Percentiles rank a stretch among this genome's conserved stretches.
Conservation (phyloP, 1,284 basidiomycete species). For the Cryptococcus sp. region DNA sequence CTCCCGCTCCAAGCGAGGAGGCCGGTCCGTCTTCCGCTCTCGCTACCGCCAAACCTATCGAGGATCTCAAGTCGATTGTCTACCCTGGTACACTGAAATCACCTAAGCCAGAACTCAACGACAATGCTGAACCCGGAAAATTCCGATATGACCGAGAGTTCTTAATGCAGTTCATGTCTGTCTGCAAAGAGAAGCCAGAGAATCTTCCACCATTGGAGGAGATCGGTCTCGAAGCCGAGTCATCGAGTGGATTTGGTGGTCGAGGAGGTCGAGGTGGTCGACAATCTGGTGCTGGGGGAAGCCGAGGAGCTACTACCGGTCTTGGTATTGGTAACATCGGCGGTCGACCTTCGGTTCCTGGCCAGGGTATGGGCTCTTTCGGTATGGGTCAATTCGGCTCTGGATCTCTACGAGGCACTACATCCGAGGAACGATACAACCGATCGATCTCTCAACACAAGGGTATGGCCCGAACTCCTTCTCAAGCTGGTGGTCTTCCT, state of each 20-base stretch:
- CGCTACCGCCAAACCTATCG: constrained; percentile 71
- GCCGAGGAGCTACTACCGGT: constrained; percentile 46
- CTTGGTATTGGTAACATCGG: constrained; percentile 49
- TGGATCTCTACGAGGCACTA: constrained; percentile 48
- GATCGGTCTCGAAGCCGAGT: constrained; percentile 76
- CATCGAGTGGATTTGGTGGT: constrained; percentile 51
- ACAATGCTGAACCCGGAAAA: constrained; percentile 74
- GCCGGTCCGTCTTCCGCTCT: constrained; percentile 58
- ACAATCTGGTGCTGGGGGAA: constrained; percentile 27
- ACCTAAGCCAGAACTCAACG: constrained; percentile 79
- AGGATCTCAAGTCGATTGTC: constrained; percentile 69
- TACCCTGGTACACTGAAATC: constrained; percentile 84
- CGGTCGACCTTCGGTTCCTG: constrained; percentile 48
- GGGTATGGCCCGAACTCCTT: constrained; percentile 67
- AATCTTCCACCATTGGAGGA: constrained; percentile 82
- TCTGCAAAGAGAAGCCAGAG: constrained; percentile 93
- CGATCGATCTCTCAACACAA: constrained; percentile 21
- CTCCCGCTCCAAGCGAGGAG: constrained; percentile 19
- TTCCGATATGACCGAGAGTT: constrained; percentile 98
- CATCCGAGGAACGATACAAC: constrained; percentile 68
- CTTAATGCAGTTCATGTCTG: constrained; percentile 91
- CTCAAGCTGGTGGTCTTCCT: constrained; percentile 51
- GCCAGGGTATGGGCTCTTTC: constrained; percentile 50
- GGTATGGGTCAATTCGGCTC: constrained; percentile 72
- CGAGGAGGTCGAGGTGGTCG: constrained; percentile 28